Conservation (phyloP, 805 yeast genomes). For the Saccharomycopsis microspora region DNA sequence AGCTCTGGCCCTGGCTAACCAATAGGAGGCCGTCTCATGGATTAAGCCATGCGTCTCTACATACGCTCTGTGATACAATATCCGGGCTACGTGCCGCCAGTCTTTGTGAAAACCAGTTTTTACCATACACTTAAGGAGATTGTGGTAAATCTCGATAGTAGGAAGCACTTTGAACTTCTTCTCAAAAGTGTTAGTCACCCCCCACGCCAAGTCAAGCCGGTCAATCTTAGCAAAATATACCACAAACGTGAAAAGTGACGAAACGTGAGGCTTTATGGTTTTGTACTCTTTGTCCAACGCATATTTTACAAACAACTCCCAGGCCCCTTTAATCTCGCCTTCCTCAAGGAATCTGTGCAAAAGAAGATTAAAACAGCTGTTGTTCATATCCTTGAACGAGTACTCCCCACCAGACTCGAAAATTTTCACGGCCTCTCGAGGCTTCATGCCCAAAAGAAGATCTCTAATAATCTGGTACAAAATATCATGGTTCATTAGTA, state of each 20-base stretch:
- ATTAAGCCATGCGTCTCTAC: constrained; percentile 7
- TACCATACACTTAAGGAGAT: constrained; percentile 25
- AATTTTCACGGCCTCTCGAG: constrained; percentile 19
- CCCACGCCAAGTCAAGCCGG: constrained; percentile 25
- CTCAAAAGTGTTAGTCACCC: constrained; percentile 24
- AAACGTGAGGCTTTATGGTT: constrained; percentile 14
- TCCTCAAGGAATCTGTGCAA: constrained; percentile 21
- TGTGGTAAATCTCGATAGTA: constrained; percentile 22
- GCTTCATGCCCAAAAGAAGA: constrained; percentile 16
- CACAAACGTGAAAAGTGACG: constrained; percentile 23
- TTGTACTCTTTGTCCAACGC: neutral
- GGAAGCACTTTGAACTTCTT: constrained; percentile 22
- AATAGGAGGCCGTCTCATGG: constrained; percentile 7
- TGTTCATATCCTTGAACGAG: constrained; percentile 5
- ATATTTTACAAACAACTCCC: constrained; percentile 20
- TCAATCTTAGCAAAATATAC: constrained; percentile 23
- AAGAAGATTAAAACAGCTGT: constrained; percentile 19
- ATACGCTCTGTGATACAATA: constrained; percentile 14
- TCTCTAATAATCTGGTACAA: constrained; percentile 21
- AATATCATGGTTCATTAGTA: constrained; percentile 23
- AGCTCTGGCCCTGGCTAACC: constrained; percentile 21
- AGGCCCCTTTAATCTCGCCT: constrained; percentile 21
- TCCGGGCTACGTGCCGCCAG: constrained; percentile 17
- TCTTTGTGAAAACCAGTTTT: constrained; percentile 22
- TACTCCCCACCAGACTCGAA: constrained; percentile 11